These are phyloP conservation scores for Asclepias syriaca DNA, from an alignment of 257 asterid species.

Conservation along the genomic window DNA sequence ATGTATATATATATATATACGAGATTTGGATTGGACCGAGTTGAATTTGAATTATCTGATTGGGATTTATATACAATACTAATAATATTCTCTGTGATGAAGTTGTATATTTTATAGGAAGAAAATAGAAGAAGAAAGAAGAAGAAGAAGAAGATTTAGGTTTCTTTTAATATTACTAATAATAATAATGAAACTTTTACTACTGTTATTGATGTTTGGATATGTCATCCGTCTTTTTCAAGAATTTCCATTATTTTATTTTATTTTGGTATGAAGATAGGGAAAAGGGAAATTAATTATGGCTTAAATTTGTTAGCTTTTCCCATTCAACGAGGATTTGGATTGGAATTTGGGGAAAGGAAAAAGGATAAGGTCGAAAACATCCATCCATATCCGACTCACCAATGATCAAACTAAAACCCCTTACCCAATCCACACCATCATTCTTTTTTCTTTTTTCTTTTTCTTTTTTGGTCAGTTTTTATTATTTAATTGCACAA, in stretches of 20 bases:
- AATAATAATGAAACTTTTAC: too few relatives aligned
- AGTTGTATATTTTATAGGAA: too few relatives aligned
- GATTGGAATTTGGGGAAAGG: slow-evolving; percentile 26
- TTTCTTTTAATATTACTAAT: too few relatives aligned
- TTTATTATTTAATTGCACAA: not conserved
- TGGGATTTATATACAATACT: not conserved
- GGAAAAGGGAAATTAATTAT: slow-evolving; percentile 10
- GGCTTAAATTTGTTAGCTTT: slow-evolving; percentile 27
- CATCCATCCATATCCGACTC: slow-evolving; percentile 53
- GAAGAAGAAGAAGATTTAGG: too few relatives aligned
- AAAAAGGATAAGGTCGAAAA: slow-evolving; percentile 37
- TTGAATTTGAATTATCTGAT: not conserved
- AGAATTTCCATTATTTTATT: not conserved
- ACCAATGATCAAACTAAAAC: slow-evolving; percentile 21
- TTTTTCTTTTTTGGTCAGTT: too few relatives aligned
- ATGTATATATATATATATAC: too few relatives aligned
- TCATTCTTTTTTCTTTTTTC: not conserved
- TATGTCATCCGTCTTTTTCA: slow-evolving; percentile 19
- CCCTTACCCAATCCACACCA: not conserved
- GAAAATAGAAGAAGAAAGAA: not conserved
- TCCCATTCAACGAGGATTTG: slow-evolving; percentile 20
- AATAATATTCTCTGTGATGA: not conserved
- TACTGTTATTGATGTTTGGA: slow-evolving; percentile 1
- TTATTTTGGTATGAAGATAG: too few relatives aligned
- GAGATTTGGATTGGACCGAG: not conserved